phyloP scores from a whole-genome alignment of 2,329 filamentous ascomycete species.

The Neonectria sp. region DNA sequence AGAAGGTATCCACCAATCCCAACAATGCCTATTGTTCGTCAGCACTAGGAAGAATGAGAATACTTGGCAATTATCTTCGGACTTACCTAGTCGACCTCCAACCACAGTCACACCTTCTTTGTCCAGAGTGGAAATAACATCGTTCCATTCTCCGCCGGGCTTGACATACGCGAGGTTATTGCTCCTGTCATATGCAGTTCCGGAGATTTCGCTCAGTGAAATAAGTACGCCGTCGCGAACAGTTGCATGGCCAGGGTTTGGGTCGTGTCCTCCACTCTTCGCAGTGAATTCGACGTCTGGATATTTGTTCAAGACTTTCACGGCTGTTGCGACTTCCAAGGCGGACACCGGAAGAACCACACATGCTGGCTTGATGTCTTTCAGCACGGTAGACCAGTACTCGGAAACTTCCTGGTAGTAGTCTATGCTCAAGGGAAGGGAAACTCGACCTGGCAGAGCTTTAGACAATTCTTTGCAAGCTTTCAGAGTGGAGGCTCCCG shows the following conservation, averaged over 20 bases:
- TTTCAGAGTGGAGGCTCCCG: not conserved
- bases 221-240: slow-evolving; percentile 56
- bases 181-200: slow-evolving; percentile 52
- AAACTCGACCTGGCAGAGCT: slow-evolving; percentile 17
- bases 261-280: slow-evolving; percentile 58
- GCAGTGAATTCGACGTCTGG: slow-evolving; percentile 53
- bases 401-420: slow-evolving; percentile 10
- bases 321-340: slow-evolving; percentile 51
- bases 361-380: slow-evolving; percentile 53
- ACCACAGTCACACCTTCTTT: slow-evolving; percentile 52
- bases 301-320: slow-evolving; percentile 50
- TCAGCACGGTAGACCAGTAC: slow-evolving; percentile 54
- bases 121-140: slow-evolving; percentile 54
- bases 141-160: slow-evolving; percentile 57
- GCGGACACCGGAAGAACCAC: slow-evolving; percentile 52
- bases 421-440: not conserved
- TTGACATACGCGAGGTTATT: slow-evolving; percentile 55
- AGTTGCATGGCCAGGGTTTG: slow-evolving; percentile 53
- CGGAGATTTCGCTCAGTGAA: slow-evolving; percentile 51
- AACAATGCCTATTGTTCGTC: slow-evolving; percentile 40
- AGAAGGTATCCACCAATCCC: slow-evolving; percentile 48
- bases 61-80: not conserved
- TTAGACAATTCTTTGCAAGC: slow-evolving; percentile 19
- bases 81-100: slow-evolving; percentile 47
- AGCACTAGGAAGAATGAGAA: not conserved